Percentiles rank a stretch among this genome's conserved stretches.
Conservation (phyloP, 2,329 filamentous ascomycete genomes). For the Amesomyces nigricolor region DNA sequence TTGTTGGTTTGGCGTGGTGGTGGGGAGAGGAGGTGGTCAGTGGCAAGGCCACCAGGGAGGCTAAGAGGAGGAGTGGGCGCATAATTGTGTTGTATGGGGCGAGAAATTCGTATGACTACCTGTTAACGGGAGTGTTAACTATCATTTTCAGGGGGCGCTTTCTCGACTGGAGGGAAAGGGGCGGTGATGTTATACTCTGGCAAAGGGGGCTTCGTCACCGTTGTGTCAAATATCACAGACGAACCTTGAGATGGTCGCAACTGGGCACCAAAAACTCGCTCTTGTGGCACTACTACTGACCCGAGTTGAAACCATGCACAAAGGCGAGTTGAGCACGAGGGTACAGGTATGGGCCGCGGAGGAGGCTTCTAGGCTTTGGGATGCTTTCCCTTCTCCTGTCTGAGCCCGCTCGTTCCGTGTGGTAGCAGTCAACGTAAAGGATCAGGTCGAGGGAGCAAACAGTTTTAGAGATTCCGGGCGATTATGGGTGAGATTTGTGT, state of each 20-base stretch:
- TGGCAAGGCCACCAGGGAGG: neutral
- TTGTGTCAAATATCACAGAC: neutral
- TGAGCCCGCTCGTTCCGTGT: neutral
- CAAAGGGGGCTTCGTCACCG: neutral
- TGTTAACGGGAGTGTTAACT: too few species aligned
- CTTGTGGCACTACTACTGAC: neutral
- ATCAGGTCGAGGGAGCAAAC: neutral
- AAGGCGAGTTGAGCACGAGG: neutral
- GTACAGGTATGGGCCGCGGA: neutral
- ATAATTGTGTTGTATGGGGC: neutral
- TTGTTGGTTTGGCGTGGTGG: neutral
- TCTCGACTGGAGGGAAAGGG: neutral
- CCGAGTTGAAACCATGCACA: slow-evolving; percentile 3
- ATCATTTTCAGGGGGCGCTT: too few species aligned
- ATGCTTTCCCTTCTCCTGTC: neutral
- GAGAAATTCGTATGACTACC: too few species aligned
- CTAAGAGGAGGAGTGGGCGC: neutral
- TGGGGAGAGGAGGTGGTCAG: neutral
- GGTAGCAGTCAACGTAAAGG: neutral
- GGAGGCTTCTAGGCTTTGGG: neutral
- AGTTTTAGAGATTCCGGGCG: too few species aligned
- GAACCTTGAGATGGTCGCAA: neutral
- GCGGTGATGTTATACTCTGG: neutral
- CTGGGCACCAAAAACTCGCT: neutral
- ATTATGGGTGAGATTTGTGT: too few species aligned